Percentiles rank a stretch among this genome's conserved stretches.
phyloP scores from a whole-genome alignment of 257 asterid genomes.

The Gentiana straminea region DNA sequence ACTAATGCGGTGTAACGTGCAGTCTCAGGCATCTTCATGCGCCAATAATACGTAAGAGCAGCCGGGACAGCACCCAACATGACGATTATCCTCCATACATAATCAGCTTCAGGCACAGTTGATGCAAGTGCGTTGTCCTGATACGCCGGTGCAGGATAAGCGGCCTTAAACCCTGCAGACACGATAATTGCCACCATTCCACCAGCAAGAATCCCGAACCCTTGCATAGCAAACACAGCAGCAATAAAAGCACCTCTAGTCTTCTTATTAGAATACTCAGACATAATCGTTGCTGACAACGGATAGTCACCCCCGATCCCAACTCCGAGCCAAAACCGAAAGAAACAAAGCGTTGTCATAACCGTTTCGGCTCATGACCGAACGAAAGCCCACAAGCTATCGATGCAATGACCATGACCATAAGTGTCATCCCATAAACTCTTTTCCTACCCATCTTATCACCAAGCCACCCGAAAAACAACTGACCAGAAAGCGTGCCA shows the following conservation, averaged over 20 bases:
- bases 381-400: conserved; percentile 52
- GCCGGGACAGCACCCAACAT: conserved; percentile 40
- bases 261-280: conserved; percentile 54
- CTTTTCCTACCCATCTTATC: conserved; percentile 61
- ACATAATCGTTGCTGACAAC: conserved; percentile 66
- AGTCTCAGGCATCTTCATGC: conserved; percentile 45
- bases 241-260: conserved; percentile 64
- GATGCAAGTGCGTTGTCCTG: conserved; percentile 8
- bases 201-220: conserved; percentile 46
- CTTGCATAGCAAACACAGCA: conserved; percentile 71
- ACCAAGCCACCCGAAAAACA: conserved; percentile 73
- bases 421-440: conserved; percentile 53
- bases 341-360: conserved; percentile 56
- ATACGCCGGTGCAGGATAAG: conserved; percentile 19
- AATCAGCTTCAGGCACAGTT: conserved; percentile 25
- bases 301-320: conserved; percentile 81
- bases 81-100: conserved; percentile 28
- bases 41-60: conserved; percentile 34
- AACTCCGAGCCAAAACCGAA: conserved; percentile 62
- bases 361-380: conserved; percentile 34
- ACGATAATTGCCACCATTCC: conserved; percentile 35
- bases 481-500: conserved; percentile 53
- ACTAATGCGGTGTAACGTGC: conserved; percentile 41
- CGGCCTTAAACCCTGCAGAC: conserved; percentile 17
- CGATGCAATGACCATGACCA: conserved; percentile 48